Evolutionary conservation across 805 yeast species (phyloP).

Genomic region (Clavispora vitiphila): DNA sequence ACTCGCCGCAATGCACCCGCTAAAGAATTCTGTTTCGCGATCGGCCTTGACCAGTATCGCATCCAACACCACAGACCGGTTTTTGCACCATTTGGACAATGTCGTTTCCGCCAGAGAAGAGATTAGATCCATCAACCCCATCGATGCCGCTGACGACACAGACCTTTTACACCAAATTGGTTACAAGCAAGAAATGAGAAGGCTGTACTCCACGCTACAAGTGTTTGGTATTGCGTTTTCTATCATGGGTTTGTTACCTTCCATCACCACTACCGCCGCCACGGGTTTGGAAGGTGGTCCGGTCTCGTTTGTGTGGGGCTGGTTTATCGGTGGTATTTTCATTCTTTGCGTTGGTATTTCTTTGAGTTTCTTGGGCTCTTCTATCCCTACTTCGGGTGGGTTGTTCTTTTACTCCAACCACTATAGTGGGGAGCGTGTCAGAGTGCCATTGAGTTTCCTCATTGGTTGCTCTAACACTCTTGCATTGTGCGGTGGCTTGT

Average conservation of each 20-base stretch:
- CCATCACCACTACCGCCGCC: conserved; percentile 5
- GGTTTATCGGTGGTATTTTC: conserved; percentile 7
- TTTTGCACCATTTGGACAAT: conserved; percentile 2
- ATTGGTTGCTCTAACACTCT: conserved; percentile 65
- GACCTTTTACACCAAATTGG: conserved; percentile 6
- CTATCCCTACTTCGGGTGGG: conserved; percentile 11
- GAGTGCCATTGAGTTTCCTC: conserved; percentile 18
- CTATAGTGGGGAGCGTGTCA: conserved; percentile 4
- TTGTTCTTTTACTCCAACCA: conserved; percentile 9
- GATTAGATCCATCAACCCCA: conserved; percentile 3
- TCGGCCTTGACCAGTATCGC: neutral
- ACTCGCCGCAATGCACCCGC: neutral
- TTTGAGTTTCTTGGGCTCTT: conserved; percentile 8
- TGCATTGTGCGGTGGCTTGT: conserved; percentile 60
- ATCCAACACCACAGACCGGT: conserved; percentile 1
- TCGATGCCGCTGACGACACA: conserved; percentile 4
- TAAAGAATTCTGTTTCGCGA: neutral
- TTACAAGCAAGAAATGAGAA: conserved; percentile 5
- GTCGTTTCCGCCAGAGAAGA: conserved; percentile 4
- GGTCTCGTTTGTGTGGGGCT: conserved; percentile 9
- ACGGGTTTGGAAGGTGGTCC: conserved; percentile 8
- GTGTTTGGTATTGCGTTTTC: conserved; percentile 7
- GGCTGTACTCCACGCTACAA: conserved; percentile 3
- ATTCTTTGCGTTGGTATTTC: conserved; percentile 5
- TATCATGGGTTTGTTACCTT: conserved; percentile 5